These are phyloP conservation scores for Plasmodium gaboni DNA, from an alignment of 169 alveolate genomes.

Conservation along the genomic window DNA sequence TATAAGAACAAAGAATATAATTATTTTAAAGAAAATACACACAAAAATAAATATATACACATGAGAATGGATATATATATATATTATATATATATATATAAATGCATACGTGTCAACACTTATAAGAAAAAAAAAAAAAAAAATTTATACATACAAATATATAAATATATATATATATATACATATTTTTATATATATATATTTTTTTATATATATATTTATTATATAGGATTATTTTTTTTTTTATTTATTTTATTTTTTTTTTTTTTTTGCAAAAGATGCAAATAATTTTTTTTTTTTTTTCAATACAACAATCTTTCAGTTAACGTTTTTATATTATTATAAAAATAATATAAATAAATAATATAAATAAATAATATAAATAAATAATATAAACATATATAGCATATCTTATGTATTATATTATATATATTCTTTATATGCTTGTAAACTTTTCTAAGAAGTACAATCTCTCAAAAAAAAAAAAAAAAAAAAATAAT, in stretches of 20 bases:
- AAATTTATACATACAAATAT: neutral
- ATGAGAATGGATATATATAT: neutral
- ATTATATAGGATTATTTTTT: neutral
- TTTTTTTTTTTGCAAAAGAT: conserved; percentile 18
- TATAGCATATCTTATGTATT: no score
- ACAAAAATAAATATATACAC: neutral
- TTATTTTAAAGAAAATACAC: neutral
- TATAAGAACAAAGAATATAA: neutral
- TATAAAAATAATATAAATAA: no score
- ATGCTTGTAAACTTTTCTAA: no score
- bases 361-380: no score
- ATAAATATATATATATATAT: neutral
- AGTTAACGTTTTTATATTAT: no score
- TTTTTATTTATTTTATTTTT: neutral
- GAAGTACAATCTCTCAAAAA: no score
- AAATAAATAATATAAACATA: no score
- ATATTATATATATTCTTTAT: no score
- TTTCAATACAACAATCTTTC: neutral
- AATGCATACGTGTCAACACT: neutral
- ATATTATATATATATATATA: neutral
- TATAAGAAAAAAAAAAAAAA: neutral
- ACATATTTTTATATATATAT: neutral
- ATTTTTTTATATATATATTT: neutral
- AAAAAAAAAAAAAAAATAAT: no score
- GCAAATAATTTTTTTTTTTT: conserved; percentile 15